Percentiles rank a stretch among this genome's conserved stretches.
Evolutionary conservation across 2,329 filamentous ascomycete genomes (phyloP).

Genomic region (Hirsutella rhossiliensis): DNA sequence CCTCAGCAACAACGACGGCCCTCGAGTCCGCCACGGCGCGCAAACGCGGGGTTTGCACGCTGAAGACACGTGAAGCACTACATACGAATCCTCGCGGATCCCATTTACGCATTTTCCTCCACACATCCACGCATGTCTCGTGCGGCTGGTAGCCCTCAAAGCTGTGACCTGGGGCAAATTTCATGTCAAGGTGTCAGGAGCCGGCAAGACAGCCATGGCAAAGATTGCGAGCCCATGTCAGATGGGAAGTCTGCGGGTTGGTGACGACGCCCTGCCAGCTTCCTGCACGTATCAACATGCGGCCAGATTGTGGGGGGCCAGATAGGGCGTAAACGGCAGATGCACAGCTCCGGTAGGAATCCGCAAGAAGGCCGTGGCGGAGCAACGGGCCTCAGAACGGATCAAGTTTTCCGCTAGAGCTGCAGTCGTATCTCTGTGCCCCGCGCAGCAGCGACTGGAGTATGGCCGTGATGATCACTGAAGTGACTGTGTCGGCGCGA

Average conservation of each 20-base stretch:
- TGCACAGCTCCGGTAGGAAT: not conserved
- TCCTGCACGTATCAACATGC: not conserved
- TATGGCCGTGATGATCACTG: no score
- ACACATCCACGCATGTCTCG: slow-evolving; percentile 10
- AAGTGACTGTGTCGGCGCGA: no score
- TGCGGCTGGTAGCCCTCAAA: slow-evolving; percentile 19
- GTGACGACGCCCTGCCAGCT: not conserved
- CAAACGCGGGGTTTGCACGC: slow-evolving; percentile 1
- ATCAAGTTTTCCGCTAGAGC: not conserved
- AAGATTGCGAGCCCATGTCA: no score
- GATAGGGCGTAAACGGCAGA: not conserved
- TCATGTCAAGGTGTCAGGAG: not conserved
- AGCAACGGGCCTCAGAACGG: not conserved
- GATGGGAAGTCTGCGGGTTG: no score
- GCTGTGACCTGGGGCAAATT: not conserved
- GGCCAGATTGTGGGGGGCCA: not conserved
- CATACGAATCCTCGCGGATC: slow-evolving; percentile 23
- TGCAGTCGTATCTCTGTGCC: no score
- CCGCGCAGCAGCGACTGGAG: no score
- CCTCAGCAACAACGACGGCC: not conserved
- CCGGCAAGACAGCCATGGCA: no score
- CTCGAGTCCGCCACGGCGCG: not conserved
- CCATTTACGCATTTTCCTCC: slow-evolving; percentile 17
- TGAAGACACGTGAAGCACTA: slow-evolving; percentile 13
- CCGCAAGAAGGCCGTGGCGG: not conserved